phyloP scores from a whole-genome alignment of 164 flowering plant genomes.

The Santalum album region DNA sequence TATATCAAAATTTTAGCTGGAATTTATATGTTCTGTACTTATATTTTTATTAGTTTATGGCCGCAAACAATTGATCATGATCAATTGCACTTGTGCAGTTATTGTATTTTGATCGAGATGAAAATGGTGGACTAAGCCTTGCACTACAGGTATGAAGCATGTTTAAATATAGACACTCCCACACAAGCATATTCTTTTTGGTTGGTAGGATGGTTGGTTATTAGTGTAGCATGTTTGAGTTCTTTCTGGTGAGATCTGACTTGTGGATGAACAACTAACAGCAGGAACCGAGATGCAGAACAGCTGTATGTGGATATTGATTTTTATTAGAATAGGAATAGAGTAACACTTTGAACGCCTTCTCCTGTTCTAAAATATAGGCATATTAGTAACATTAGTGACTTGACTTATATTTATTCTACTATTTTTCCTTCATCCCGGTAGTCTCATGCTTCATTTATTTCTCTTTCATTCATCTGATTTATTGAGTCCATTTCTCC shows the following conservation, averaged over 20 bases:
- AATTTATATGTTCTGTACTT: no score
- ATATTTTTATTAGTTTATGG: not conserved
- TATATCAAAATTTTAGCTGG: no score
- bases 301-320: not conserved
- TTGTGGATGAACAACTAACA: not conserved
- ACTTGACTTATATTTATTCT: no score
- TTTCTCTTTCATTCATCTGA: not conserved
- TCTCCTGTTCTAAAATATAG: no score
- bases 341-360: no score
- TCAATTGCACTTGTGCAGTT: constrained; percentile 43
- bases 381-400: no score
- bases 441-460: not conserved
- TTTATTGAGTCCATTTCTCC: constrained; percentile 5
- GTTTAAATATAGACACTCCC: no score
- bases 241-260: not conserved
- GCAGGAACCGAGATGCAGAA: not conserved
- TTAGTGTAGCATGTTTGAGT: not conserved
- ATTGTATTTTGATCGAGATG: constrained; percentile 87
- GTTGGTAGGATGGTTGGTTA: not conserved
- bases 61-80: not conserved
- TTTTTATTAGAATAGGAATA: no score
- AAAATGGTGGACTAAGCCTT: constrained; percentile 76
- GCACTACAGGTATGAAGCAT: constrained; percentile 66
- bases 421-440: no score
- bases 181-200: no score